Evolutionary conservation across 2,329 filamentous ascomycete species (phyloP), one percentile per base, ranked within the genome.

Genomic region (Conoideocrella luteorostrata): DNA sequence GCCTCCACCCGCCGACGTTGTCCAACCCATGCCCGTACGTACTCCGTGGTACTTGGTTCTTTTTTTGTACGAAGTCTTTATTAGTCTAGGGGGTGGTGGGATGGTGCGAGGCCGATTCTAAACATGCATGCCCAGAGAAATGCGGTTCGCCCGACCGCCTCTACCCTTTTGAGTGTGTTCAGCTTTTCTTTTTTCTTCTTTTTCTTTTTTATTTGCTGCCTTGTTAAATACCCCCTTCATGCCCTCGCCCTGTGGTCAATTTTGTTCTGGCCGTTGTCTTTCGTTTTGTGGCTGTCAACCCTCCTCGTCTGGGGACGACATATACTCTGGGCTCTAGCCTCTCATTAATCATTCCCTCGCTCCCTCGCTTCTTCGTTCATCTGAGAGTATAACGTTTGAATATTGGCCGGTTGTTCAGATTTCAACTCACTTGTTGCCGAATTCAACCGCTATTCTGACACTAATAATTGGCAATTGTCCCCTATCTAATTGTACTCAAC

Each of bases 1-100:
- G 44, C 40, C 44, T 47, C 37, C 37, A 44, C 40, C 26, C 30
- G 7, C 21, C 9, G 32, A 29, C 40, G n/a, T 42, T 9, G 40
- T 17, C 32, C 30, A 42, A 36, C 30, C 32, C 23, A 21, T 36
- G 24, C 15, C n/a, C n/a, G n/a, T n/a, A n/a, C n/a, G n/a, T n/a
- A n/a, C n/a, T n/a, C n/a, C n/a, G 26, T 13, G 22, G 30, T 21
- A 13, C 30, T 23, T 35, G n/a, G n/a, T 17, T 33, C 35, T 22
- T 11, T 34, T 41, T 41, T 26, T 11, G 29, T 36, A 15, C 10
- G 40, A 36, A 24, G n/a, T 34, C 32, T 42, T 21, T 32, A 42
- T 18, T 36, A 20, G 21, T 18, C 24, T 21, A 23, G 32, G 6
- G 40, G 9, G 30, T 22, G 28, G n/a, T n/a, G 24, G 30, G 39